Evolutionary conservation across 1,284 basidiomycete genomes (phyloP).

Genomic region (Pyrrhoderma noxium): DNA sequence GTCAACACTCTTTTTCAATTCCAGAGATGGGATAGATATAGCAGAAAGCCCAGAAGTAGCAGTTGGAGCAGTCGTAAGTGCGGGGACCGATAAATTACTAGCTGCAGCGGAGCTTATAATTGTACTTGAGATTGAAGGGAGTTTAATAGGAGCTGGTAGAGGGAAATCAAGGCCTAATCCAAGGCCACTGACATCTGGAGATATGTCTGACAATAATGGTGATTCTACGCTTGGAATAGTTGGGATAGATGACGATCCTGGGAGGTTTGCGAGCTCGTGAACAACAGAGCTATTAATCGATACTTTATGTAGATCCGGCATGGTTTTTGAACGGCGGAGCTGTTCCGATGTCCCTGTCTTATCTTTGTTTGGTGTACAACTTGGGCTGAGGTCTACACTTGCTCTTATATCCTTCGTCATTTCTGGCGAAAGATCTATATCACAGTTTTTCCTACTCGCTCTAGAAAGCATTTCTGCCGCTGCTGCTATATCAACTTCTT

Average conservation of each 20-base stretch:
- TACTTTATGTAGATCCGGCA: conserved; percentile 13
- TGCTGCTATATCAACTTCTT: conserved; percentile 12
- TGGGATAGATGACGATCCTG: not conserved
- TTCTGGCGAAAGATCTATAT: not conserved
- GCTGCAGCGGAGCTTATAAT: conserved; percentile 10
- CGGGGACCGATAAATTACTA: conserved; percentile 9
- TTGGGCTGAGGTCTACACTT: conserved; percentile 12
- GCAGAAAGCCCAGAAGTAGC: conserved; percentile 11
- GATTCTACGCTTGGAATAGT: not conserved
- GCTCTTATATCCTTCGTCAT: conserved; percentile 2
- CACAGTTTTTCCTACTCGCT: not conserved
- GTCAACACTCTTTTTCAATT: conserved; percentile 3
- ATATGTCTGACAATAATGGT: not conserved
- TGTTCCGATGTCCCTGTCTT: not conserved
- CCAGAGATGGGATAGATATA: not conserved
- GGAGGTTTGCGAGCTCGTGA: not conserved
- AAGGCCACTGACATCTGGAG: conserved; percentile 14
- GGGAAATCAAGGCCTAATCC: conserved; percentile 18
- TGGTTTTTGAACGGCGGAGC: conserved; percentile 16
- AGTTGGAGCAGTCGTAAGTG: conserved; percentile 13
- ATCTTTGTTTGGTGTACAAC: conserved; percentile 1
- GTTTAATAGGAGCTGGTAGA: conserved; percentile 14
- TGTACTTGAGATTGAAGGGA: conserved; percentile 14
- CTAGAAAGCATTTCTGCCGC: conserved; percentile 13
- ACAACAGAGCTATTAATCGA: too few species aligned